Evolutionary conservation across 2,329 filamentous ascomycete species (phyloP), one percentile per base, ranked within the genome.

Genomic region (Nemania sp.): DNA sequence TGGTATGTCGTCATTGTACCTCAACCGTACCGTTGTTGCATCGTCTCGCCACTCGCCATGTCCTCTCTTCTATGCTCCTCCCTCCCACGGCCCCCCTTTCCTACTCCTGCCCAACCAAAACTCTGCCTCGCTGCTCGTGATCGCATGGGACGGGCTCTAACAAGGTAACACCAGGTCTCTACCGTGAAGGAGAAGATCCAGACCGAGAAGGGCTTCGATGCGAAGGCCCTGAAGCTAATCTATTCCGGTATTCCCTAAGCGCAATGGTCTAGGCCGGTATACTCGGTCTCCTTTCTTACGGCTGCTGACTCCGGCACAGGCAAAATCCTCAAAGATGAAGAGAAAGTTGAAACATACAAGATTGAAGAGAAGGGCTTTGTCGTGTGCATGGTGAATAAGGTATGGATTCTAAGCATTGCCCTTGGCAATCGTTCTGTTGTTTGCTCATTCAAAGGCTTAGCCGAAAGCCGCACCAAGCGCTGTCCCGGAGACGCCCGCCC

Each of bases 351-450:
- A 74, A 92, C 90, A 34, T 97, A 97, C 80, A 96, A 91, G 76
- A 97, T 99, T 61, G 93, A 99, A 76, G 94, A 97, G 82, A 99
- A 97, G 81, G 94, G 94, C 31, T 99, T 97, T 73, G 91, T 99
- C 67, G 94, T 99, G 57, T 99, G 94, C 78, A 96, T 99, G 86
- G 87, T 96, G 66, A 91, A 90, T 71, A 97, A 97, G 89, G 92
- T 96, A 78, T 60, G 73, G 59, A n/a, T n/a, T n/a, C n/a, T n/a
- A n/a, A n/a, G n/a, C n/a, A n/a, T n/a, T n/a, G n/a, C n/a, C n/a
- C n/a, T n/a, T n/a, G n/a, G n/a, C n/a, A n/a, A n/a, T 34, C 44
- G 34, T 41, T 24, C 33, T 34, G 36, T 40, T 49, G 14, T 41
- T 52, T 12, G 45, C 45, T 49, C 51, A 33, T 34, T 26, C 36